Evolutionary conservation across 2,329 filamentous ascomycete genomes (phyloP).

Genomic region (Aciculosporium take): DNA sequence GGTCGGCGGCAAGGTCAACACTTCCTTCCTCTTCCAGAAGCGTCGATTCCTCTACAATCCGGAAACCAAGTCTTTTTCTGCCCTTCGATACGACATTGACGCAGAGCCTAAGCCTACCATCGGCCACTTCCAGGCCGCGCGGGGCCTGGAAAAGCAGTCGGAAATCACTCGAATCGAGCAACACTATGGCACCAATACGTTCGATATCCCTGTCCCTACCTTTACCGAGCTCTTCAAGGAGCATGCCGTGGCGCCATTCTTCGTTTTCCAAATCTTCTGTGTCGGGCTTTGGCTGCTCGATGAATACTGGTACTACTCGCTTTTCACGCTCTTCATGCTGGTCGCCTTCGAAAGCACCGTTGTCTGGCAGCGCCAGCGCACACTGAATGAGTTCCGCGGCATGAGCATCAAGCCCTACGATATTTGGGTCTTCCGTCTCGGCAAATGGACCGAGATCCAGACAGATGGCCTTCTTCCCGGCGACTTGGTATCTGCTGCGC

Average conservation of each 20-base stretch:
- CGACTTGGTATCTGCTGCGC: constrained; percentile 79
- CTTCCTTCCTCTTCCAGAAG: constrained; percentile 96
- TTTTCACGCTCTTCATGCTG: constrained; percentile 98
- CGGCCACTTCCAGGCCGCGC: constrained; percentile 62
- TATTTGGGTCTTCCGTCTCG: constrained; percentile 76
- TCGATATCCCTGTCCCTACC: constrained; percentile 92
- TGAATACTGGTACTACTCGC: constrained; percentile 99
- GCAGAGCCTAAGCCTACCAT: constrained; percentile 68
- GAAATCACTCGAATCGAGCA: constrained; percentile 71
- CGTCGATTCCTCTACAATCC: constrained; percentile 79
- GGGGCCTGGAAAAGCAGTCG: constrained; percentile 58
- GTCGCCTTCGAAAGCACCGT: constrained; percentile 96
- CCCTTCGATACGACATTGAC: constrained; percentile 74
- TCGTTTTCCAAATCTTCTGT: constrained; percentile 98
- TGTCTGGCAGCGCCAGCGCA: constrained; percentile 96
- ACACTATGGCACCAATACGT: constrained; percentile 90
- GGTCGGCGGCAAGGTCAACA: constrained; percentile 58
- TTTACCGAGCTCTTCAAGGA: constrained; percentile 96
- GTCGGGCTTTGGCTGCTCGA: constrained; percentile 97
- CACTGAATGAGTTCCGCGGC: constrained; percentile 87
- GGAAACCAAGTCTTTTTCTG: constrained; percentile 59
- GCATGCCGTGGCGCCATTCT: constrained; percentile 96
- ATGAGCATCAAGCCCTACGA: constrained; percentile 99
- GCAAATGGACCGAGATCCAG: constrained; percentile 75
- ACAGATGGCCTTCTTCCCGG: constrained; percentile 89